Base-by-base conservation (phyloP, 345 rosid species). In the Euphorbia tirucalli region DNA sequence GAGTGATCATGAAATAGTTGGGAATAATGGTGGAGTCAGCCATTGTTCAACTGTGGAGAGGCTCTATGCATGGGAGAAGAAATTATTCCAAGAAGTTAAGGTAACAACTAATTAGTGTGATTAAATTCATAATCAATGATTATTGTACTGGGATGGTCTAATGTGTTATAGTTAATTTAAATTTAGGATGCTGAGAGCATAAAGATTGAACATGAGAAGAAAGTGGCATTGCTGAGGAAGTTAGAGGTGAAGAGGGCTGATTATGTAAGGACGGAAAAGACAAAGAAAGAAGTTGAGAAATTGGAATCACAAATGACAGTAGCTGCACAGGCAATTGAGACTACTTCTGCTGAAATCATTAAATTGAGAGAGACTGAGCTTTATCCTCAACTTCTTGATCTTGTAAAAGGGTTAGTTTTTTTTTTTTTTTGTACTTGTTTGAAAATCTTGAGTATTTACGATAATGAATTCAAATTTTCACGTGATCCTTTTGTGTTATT, bases 1-100 rank as follows among this genome's bases (percentile, higher is more conserved):
- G 46, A 80, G 77, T 25, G 77, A 74, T n/a, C n/a, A n/a, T n/a
- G n/a, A n/a, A n/a, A n/a, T n/a, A n/a, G n/a, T n/a, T 43, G 70
- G 31, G 8, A 76, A 58, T 16, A 74, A 80, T 31, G 50, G 6
- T 4, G 73, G 71, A 21, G 58, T 71, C 7, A 80, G 97, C 79
- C 98, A 94, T 68, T 89, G 89, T 41, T 94, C 93, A 14, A 92
- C 97, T 7, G 85, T 91, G 15, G 98, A 92, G 73, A 89, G 93
- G 66, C 76, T 94, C 9, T 92, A 85, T 77, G 96, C 97, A 59
- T 94, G 98, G 98, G 98, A 92, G 87, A 92, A 92, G 88, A 94
- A 92, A 72, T 87, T 94, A 19, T 92, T 75, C 83, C 85, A 83
- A 73, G 98, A 94, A 66, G 98, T 92, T 72, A 92, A 94, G 98